These are phyloP conservation scores for Gardenia jasminoides DNA, from an alignment of 257 asterid species.

Conservation along the genomic window DNA sequence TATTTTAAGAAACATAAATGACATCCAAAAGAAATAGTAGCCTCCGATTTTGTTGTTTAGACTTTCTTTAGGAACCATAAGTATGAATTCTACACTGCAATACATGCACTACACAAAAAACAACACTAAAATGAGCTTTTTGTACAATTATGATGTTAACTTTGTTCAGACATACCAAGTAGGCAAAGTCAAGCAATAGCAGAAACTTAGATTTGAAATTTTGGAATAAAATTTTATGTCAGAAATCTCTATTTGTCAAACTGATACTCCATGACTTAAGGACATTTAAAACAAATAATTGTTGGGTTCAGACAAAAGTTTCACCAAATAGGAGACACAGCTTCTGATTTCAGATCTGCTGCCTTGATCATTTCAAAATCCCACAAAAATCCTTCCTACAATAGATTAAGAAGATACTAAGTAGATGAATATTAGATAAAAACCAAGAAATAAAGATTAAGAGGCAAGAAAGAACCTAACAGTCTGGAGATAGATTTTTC, in stretches of 20 bases:
- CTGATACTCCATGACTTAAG: neutral
- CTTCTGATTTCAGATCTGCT: constrained; percentile 92
- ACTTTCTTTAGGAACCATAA: neutral
- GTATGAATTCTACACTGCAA: neutral
- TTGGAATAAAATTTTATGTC: no score
- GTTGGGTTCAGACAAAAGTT: no score
- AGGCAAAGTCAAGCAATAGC: no score
- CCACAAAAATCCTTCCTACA: constrained; percentile 94
- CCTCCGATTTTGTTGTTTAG: neutral
- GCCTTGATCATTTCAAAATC: constrained; percentile 96
- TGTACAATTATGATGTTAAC: neutral
- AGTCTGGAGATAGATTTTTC: no score
- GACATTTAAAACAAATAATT: no score
- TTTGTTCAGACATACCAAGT: neutral
- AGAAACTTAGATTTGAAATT: neutral
- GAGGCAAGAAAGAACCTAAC: no score
- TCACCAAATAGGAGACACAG: constrained; percentile 37
- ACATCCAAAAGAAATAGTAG: neutral
- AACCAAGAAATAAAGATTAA: no score
- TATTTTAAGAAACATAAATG: neutral
- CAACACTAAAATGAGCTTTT: neutral
- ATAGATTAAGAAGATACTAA: constrained; percentile 16
- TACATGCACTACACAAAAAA: neutral
- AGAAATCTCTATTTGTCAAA: no score
- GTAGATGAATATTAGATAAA: no score